Conservation (phyloP, 768 basidiomycete genomes). For the Russula brevipes region DNA sequence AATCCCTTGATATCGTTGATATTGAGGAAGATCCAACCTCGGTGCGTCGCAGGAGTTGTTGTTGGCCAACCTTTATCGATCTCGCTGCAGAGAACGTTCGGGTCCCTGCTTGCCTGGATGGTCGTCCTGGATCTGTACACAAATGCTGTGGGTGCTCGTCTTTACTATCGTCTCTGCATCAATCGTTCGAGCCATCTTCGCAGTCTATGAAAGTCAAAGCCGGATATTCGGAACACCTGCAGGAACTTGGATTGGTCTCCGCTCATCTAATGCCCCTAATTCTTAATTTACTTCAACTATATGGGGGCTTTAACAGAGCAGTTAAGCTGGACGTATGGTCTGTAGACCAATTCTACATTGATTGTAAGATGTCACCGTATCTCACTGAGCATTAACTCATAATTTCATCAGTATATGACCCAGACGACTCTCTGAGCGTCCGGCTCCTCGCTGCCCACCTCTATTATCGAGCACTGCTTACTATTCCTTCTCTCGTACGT, state of each 20-base stretch:
- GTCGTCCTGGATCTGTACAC: conserved; percentile 78
- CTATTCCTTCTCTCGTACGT: conserved; percentile 80
- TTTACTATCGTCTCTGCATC: too few relatives aligned
- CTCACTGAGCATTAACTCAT: background rate
- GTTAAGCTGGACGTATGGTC: conserved; percentile 85
- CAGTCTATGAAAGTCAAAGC: conserved; percentile 87
- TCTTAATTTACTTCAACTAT: conserved; percentile 61
- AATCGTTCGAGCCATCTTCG: conserved; percentile 3
- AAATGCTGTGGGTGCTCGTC: conserved; percentile 59
- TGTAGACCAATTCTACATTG: conserved; percentile 76
- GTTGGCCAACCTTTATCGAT: background rate
- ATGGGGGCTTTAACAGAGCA: conserved; percentile 55
- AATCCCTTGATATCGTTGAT: conserved; percentile 37
- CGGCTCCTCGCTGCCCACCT: conserved; percentile 77
- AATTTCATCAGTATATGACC: conserved; percentile 51
- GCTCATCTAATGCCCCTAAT: conserved; percentile 66
- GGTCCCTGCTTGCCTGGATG: conserved; percentile 85
- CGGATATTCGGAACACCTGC: conserved; percentile 81
- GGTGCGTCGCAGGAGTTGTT: background rate
- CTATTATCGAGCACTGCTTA: conserved; percentile 80
- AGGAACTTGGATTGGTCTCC: conserved; percentile 59
- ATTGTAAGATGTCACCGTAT: conserved; percentile 43
- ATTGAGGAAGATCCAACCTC: conserved; percentile 37
- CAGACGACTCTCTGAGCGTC: conserved; percentile 46
- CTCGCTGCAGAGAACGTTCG: conserved; percentile 44